Conservation (phyloP, 2,329 filamentous ascomycete genomes). For the Colletotrichum camelliae region DNA sequence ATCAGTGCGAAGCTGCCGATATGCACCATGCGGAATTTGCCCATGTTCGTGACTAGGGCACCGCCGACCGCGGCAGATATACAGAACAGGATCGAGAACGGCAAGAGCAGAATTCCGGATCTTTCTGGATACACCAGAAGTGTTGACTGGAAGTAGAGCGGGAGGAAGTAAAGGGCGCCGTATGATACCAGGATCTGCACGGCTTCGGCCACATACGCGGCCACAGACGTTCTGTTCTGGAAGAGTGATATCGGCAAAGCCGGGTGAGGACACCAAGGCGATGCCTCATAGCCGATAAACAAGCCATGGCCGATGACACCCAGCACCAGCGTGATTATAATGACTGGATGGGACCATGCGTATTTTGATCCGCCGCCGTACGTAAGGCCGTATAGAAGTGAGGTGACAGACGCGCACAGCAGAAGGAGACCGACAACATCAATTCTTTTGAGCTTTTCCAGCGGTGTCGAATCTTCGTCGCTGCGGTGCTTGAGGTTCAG, state of each 20-base stretch:
- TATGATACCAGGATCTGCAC: slow-evolving; percentile 70
- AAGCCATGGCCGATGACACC: slow-evolving; percentile 38
- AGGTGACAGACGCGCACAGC: slow-evolving; percentile 37
- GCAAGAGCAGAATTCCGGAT: slow-evolving; percentile 38
- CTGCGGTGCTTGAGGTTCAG: slow-evolving; percentile 26
- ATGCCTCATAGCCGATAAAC: slow-evolving; percentile 41
- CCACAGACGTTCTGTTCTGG: slow-evolving; percentile 61
- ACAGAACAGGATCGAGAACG: slow-evolving; percentile 37
- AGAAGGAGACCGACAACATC: slow-evolving; percentile 48
- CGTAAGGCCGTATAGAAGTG: slow-evolving; percentile 35
- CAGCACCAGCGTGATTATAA: slow-evolving; percentile 39
- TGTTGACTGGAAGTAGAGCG: slow-evolving; percentile 52
- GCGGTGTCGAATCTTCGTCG: background rate
- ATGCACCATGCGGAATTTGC: slow-evolving; percentile 38
- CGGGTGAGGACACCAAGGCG: slow-evolving; percentile 28
- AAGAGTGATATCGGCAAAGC: slow-evolving; percentile 51
- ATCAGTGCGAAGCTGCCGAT: slow-evolving; percentile 39
- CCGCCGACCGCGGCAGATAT: slow-evolving; percentile 30
- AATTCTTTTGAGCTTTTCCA: slow-evolving; percentile 27
- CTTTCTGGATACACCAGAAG: slow-evolving; percentile 46
- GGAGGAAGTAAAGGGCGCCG: slow-evolving; percentile 45
- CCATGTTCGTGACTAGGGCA: slow-evolving; percentile 34
- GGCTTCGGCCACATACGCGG: slow-evolving; percentile 70
- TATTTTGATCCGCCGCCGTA: slow-evolving; percentile 63
- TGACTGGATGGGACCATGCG: slow-evolving; percentile 62